Evolutionary conservation across 1,139 yeast genomes (phyloP).

Genomic region (Scheffersomyces stambukii): DNA sequence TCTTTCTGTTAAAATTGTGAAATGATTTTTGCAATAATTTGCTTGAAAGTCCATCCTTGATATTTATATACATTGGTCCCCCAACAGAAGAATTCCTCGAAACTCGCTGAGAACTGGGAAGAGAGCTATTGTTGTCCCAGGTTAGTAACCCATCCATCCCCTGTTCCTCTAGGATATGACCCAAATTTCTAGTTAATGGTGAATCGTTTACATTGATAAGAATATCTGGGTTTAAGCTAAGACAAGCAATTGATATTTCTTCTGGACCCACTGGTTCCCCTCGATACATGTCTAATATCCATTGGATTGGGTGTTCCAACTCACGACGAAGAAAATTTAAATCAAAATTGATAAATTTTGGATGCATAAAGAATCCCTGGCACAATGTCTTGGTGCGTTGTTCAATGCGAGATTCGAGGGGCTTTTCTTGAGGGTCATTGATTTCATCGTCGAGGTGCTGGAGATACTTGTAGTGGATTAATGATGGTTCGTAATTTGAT

Average conservation of each 20-base stretch:
- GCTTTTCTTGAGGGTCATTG: slow-evolving; percentile 1
- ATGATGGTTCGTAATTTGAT: slow-evolving; percentile 10
- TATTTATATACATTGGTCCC: slow-evolving; percentile 21
- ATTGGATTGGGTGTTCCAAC: slow-evolving; percentile 29
- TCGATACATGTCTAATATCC: slow-evolving; percentile 27
- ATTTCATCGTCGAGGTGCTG: slow-evolving; percentile 6
- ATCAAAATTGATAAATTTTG: slow-evolving; percentile 32
- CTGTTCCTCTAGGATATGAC: no score
- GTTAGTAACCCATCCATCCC: no score
- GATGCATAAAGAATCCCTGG: slow-evolving; percentile 42
- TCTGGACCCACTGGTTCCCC: slow-evolving; percentile 24
- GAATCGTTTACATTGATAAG: slow-evolving; percentile 6
- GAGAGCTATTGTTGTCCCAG: no score
- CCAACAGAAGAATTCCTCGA: slow-evolving; percentile 27
- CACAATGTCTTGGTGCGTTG: slow-evolving; percentile 10
- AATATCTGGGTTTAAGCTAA: slow-evolving; percentile 25
- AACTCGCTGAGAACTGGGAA: slow-evolving; percentile 7
- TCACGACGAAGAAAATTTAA: no score
- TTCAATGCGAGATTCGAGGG: slow-evolving; percentile 3
- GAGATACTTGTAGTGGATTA: slow-evolving; percentile 10
- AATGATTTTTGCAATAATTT: slow-evolving; percentile 13
- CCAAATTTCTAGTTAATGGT: no score
- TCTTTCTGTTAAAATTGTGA: slow-evolving; percentile 19
- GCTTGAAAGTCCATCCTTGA: slow-evolving; percentile 9
- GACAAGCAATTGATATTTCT: slow-evolving; percentile 32